Evolutionary conservation across 371 early-diverging fungal species (phyloP).

Genomic region (Apophysomyces ossiformis): DNA sequence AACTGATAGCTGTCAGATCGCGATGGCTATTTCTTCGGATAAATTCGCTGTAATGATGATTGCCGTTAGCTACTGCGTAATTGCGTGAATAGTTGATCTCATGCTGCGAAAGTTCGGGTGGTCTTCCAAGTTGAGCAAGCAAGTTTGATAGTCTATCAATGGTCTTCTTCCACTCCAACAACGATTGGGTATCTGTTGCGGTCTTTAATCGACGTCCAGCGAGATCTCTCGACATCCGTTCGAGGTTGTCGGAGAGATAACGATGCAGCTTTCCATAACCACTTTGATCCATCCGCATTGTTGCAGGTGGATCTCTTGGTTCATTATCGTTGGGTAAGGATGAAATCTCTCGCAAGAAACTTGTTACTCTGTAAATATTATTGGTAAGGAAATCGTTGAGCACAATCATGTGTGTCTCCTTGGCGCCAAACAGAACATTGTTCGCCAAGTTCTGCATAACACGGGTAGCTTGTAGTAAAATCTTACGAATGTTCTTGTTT

Average conservation of each 20-base stretch:
- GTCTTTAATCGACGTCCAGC: constrained; percentile 38
- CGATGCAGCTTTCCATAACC: constrained; percentile 67
- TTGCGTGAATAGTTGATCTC: constrained; percentile 47
- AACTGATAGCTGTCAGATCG: constrained; percentile 62
- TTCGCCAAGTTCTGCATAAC: constrained; percentile 95
- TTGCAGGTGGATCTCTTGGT: constrained; percentile 10
- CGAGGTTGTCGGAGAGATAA: constrained; percentile 70
- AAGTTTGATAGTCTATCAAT: constrained; percentile 80
- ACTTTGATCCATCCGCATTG: constrained; percentile 52
- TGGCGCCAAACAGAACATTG: constrained; percentile 90
- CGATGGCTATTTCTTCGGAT: constrained; percentile 74
- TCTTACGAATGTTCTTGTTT: constrained; percentile 65
- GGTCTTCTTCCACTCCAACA: constrained; percentile 53
- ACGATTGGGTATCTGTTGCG: constrained; percentile 30
- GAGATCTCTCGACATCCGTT: constrained; percentile 69
- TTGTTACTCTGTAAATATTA: constrained; percentile 69
- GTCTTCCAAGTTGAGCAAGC: constrained; percentile 85
- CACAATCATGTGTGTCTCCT: constrained; percentile 88
- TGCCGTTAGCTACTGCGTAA: constrained; percentile 45
- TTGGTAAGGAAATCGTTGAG: constrained; percentile 83
- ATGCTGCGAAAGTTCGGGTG: constrained; percentile 40
- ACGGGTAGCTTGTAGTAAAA: constrained; percentile 88
- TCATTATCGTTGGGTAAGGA: constrained; percentile 17
- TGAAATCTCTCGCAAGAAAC: constrained; percentile 62
- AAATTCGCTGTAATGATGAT: constrained; percentile 75